Evolutionary conservation across 345 rosid genomes (phyloP), one percentile per base, ranked within the genome.

Genomic region (Sonneratia caseolaris): DNA sequence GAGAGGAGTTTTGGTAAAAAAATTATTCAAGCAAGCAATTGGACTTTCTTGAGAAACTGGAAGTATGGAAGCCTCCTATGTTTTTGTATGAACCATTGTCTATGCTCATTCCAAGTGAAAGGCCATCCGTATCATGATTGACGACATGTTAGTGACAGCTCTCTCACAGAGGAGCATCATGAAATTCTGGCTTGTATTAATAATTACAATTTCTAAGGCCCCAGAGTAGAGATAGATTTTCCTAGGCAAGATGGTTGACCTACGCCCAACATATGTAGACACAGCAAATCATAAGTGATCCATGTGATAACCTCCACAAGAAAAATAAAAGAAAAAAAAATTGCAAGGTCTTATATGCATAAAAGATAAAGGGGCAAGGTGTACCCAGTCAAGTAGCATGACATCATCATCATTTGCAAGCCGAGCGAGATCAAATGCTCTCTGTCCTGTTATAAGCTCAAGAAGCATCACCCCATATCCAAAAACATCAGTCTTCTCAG

Each of bases 381-480:
- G 55, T 91, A 93, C 97, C 97, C 97, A 93, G 80, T 91, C 96
- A 69, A 94, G 96, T 61, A 94, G 84, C 98, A 94, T 91, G 47
- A 88, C 90, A 82, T 91, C 97, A 49, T 89, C 96, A 77, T 94
- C 96, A 59, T 89, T 88, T 72, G 98, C 98, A 73, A 89, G 91
- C 75, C 98, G 89, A 82, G 97, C 96, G 78, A 94, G 94, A 83
- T 94, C 96, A 11, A 89, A 89, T 68, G 97, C 97, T 78, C 91
- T 86, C 75, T 91, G 97, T 73, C 98, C 98, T 24, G 96, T 91
- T 67, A 94, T 88, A 69, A 94, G 91, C 78, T 94, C 98, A 35
- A 94, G 97, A 86, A 94, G 98, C 98, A 88, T 91, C 71, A 91
- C 91, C 2, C 97, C 97, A n/a, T 91, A 94, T 43, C 96, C 97